phyloP scores from a whole-genome alignment of 2,329 filamentous ascomycete genomes.

The Plenodomus tracheiphilus region DNA sequence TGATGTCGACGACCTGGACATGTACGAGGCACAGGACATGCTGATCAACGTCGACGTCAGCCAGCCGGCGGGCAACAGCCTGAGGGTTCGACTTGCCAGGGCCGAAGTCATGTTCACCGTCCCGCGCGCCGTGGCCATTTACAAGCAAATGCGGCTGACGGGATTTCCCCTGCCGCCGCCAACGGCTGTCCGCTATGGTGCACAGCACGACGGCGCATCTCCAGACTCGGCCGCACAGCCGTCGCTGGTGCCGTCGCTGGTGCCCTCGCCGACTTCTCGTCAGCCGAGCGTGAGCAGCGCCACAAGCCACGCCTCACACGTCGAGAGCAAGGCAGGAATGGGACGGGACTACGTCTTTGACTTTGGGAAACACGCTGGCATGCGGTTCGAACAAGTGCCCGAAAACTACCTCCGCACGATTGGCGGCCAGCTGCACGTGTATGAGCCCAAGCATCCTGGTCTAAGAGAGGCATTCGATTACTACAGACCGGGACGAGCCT shows the following conservation, averaged over 20 bases:
- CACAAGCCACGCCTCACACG: not conserved
- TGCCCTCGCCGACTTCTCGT: constrained; percentile 13
- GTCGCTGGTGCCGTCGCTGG: constrained; percentile 9
- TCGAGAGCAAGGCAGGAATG: constrained; percentile 5
- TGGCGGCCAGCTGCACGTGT: constrained; percentile 22
- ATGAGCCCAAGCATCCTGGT: constrained; percentile 20
- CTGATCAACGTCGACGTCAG: constrained; percentile 26
- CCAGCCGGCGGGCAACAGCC: constrained; percentile 2
- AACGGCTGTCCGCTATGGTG: constrained; percentile 15
- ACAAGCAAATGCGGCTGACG: constrained; percentile 13
- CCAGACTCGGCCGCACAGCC: constrained; percentile 8
- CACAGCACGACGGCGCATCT: constrained; percentile 7
- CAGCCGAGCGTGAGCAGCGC: constrained; percentile 13
- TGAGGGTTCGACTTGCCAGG: constrained; percentile 1
- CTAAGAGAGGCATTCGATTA: constrained; percentile 29
- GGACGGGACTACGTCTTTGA: constrained; percentile 26
- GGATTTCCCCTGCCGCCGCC: constrained; percentile 17
- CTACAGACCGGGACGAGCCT: constrained; percentile 21
- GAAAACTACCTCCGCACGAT: constrained; percentile 28
- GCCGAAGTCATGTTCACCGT: constrained; percentile 26
- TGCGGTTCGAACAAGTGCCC: constrained; percentile 20
- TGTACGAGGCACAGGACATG: constrained; percentile 21
- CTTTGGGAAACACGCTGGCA: constrained; percentile 19
- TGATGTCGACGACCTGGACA: constrained; percentile 16
- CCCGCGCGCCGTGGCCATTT: constrained; percentile 19